Evolutionary conservation across 2,329 filamentous ascomycete genomes (phyloP), one percentile per base, ranked within the genome.

Genomic region (Penicillium sclerotiorum): DNA sequence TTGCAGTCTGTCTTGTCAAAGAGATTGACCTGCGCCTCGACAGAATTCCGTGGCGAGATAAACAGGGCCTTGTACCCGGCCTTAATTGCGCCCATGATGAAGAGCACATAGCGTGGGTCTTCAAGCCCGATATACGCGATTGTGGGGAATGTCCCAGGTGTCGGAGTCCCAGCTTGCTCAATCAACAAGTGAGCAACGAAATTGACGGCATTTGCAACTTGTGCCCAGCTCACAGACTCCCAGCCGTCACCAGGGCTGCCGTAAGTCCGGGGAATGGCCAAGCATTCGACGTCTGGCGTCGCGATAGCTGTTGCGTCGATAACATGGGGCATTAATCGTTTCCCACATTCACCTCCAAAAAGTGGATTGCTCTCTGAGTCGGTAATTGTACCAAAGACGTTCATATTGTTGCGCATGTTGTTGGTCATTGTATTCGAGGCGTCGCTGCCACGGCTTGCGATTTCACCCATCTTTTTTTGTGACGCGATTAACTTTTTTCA

Each of bases 201-300:
- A 22, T 51, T 51, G 38, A 51, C 49, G 8, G 49, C 49, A 22
- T 44, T 51, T 1, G 49, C 38, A n/a, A 51, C 33, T 32, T 51
- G 32, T 2, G 42, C 33, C 37, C 43, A 50, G 48, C 30, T 50
- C 4, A 50, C 28, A 15, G 41, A 17, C 32, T 47, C 42, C 42
- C 42, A 50, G 4, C 48, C 37, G 22, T 46, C 37, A 18, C 17
- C 9, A 11, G 42, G 30, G 33, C 30, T 25, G 22, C 37, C 37
- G n/a, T 9, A 9, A 5, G 45, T 47, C 15, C 45, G 27, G 11
- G 45, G 45, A 12, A 47, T 20, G 27, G 15, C 33, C 15, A 47
- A 21, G 35, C 45, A 47, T 11, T 25, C 45, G 28, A 27, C 37
- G 5, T 47, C 45, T 27, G 45, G 45, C 11, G 45, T 42, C 25